Base-by-base conservation (phyloP, 257 asterid genomes). In the Cruciata laevipes region DNA sequence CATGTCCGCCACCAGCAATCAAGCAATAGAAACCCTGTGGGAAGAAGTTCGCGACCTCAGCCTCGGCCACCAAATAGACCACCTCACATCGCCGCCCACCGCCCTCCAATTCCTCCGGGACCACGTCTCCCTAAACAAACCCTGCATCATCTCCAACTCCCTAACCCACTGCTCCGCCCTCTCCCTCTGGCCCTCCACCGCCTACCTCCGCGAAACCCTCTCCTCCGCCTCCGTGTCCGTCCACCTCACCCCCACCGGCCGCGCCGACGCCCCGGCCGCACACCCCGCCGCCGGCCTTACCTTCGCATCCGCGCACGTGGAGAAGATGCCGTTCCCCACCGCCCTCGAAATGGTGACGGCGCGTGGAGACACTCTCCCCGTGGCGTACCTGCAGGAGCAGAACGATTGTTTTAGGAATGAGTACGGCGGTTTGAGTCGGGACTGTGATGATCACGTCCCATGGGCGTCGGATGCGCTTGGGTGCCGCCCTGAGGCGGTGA, bases 391-490 rank as follows among this genome's bases (percentile, higher is more conserved):
- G 83, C 97, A 92, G 80, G 89, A 92, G 79, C 97, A 92, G 88
- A 87, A 92, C 57, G 97, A 92, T 68, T 92, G 97, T 74, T 89
- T 89, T 60, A 83, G 97, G 63, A 71, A 77, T 18, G 98, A 92
- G 84, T 92, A 82, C 33, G 85, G 77, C n/a, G 76, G 74, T 5
- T 66, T 92, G 73, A 73, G 81, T 52, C 66, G 59, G 31, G 98
- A 89, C 68, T 79, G 91, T 52, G 97, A 86, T 61, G 80, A 68
- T 58, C 79, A 92, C 49, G 72, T 87, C 44, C 75, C 76, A 17
- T 92, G 96, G 95, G 97, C 96, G 37, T 81, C 82, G 0, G 94
- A 81, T 78, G 98, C 96, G 31, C 74, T 92, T 3, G 98, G 95
- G 18, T 82, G 83, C 69, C 66, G 53, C 71, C 97, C 98, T 51